Base-by-base conservation (phyloP, 345 rosid species). In the Salix viminalis region DNA sequence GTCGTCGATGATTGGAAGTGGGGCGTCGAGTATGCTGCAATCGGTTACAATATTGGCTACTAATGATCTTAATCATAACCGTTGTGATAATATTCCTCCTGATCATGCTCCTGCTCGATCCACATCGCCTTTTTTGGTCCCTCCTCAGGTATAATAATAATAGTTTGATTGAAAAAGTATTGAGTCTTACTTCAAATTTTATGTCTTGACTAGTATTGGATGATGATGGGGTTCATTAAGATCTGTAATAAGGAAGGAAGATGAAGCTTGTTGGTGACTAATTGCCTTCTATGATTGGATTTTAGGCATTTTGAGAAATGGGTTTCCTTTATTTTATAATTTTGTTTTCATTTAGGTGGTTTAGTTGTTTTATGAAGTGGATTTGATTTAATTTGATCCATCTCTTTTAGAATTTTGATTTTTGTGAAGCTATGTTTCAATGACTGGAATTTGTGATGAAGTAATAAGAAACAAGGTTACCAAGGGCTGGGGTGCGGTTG, bases 101-200 rank as follows among this genome's bases (percentile, higher is more conserved):
- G 90, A 89, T 9, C 83, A 76, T 19, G 87, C 84, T 67, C 95
- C 95, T 16, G 79, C 84, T 46, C 86, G 86, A 70, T 83, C 93
- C 82, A 74, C 82, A 23, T 87, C 94, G 48, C 97, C 94, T 80
- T 84, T 87, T 76, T 77, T 92, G 83, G 88, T 87, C 71, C 79
- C 88, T 82, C 90, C 97, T 79, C 95, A 89, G 95, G 97, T 92
- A 46, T 72, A 13, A 62, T 44, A 69, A 28, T 66, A 28, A 64
- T 67, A 11, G 10, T 58, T 58, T 58, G 64, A 58, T 58, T 10
- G 64, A n/a, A 58, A 58, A 23, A 23, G 5, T 23, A 9, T 9
- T 12, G 64, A 58, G 10, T n/a, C 9, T 58, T n/a, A 58, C 23
- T 9, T 58, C 64, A 58, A 58, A 58, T 14, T 9, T 23, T 23